Conservation (phyloP, 148 eudicot species). For the Pouteria glomerata region DNA sequence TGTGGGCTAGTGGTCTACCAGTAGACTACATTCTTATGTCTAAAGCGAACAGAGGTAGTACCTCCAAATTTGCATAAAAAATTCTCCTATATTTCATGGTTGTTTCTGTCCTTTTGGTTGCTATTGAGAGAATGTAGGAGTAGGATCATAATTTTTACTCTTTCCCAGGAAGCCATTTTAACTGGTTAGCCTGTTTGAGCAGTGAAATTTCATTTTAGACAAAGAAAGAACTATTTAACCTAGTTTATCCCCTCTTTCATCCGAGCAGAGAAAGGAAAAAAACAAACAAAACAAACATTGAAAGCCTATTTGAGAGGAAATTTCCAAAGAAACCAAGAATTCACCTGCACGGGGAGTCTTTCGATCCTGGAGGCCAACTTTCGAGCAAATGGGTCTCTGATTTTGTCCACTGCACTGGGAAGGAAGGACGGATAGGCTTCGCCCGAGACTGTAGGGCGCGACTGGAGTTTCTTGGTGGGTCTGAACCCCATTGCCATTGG, state of each 20-base stretch:
- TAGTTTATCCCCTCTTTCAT: too few relatives aligned
- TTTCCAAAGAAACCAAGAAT: too few relatives aligned
- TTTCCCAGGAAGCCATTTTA: not conserved
- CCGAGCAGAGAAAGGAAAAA: too few relatives aligned
- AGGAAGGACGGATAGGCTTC: conserved; percentile 64
- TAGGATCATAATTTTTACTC: not conserved
- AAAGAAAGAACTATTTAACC: too few relatives aligned
- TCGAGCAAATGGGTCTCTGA: conserved; percentile 72
- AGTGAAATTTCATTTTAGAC: not conserved
- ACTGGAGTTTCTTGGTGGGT: not conserved
- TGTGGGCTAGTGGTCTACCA: too few relatives aligned
- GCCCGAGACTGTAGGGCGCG: conserved; percentile 24
- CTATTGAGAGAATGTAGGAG: not conserved
- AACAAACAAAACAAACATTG: too few relatives aligned
- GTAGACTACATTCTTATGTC: too few relatives aligned
- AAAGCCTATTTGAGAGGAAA: too few relatives aligned
- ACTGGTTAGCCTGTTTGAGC: not conserved
- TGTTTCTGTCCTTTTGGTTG: too few relatives aligned
- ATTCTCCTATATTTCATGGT: too few relatives aligned
- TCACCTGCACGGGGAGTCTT: conserved; percentile 74
- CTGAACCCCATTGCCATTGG: not conserved
- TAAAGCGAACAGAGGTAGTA: too few relatives aligned
- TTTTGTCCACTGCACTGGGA: conserved; percentile 49
- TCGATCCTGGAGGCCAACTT: conserved; percentile 64
- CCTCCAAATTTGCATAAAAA: too few relatives aligned